Evolutionary conservation across 768 basidiomycete species (phyloP), one percentile per base, ranked within the genome.

Genomic region (Naganishia onofrii): DNA sequence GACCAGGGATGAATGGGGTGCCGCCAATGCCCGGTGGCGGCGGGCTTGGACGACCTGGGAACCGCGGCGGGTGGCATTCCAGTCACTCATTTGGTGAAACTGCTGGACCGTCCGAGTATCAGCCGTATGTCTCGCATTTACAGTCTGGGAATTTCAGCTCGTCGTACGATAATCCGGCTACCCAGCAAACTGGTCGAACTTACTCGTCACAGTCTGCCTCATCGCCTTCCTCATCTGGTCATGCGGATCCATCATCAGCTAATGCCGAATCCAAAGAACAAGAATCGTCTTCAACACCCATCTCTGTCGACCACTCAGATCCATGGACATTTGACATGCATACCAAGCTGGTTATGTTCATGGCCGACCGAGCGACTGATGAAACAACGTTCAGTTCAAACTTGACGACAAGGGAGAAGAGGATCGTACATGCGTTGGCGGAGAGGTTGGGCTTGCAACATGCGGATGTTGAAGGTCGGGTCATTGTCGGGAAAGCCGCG

Each of bases 371-470:
- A 75, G 93, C 98, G 92, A 86, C 95, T 42, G 94, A 98, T 76
- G 94, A 98, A 80, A 87, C 98, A 67, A 93, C 94, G 5, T 98
- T 98, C 81, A 93, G 94, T n/a, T 84, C 91, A 68, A 88, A 89
- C 17, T 85, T 97, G 23, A 84, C 86, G 36, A 87, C 92, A 26
- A 90, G 90, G 79, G 93, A 97, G 80, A 84, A 95, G 71, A 84
- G 94, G 73, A 89, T 93, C 17, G 95, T 99, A 34, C 95, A 99
- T 80, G 85, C 98, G 69, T 90, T 98, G 69, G 95, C 96, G 23
- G 92, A 96, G 83, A 97, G 93, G 82, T 85, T 99, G 31, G 93
- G 93, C 68, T 90, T 99, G 23, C 94, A 90, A 78, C 93, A 96
- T 79, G 92, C 95, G 13, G 93, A 91, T 34, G 92, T 94, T 12